Evolutionary conservation across 2,329 filamentous ascomycete genomes (phyloP), one percentile per base, ranked within the genome.

Genomic region (Dothistroma septosporum): DNA sequence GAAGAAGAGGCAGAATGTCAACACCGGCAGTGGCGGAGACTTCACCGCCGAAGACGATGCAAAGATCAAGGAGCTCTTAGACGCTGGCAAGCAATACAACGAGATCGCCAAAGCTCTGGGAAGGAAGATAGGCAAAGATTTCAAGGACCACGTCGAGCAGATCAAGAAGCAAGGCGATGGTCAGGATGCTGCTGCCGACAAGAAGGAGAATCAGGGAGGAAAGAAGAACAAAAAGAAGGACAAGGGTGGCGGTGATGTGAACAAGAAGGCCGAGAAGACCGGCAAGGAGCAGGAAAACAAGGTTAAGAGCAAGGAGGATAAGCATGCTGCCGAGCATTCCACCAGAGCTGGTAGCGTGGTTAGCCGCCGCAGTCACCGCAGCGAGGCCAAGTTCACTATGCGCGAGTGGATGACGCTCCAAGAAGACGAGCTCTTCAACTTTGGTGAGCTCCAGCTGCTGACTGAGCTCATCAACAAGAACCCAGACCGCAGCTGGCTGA

Each of bases 381-480:
- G 57, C 37, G 69, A 70, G 19, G 64, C 66, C 22, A 64, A 67
- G 52, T 72, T 72, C 67, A 73, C 69, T 21, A 64, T 73, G 53
- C 47, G 35, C 53, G 67, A 73, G 52, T 72, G 69, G 70, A 63
- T 64, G 35, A 66, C 65, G 8, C 65, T 75, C 10, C 61, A 69
- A 22, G 71, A 74, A 54, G 74, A 76, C 53, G 67, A 72, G 10
- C 53, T 70, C n/a, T 77, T 76, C 69, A 66, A 56, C 37, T 68
- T 73, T 56, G 66, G 68, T n/a, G 75, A 80, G 50, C 62, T 80
- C 21, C 70, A 74, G 19, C 70, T 84, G 19, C 76, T 76, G 37
- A 70, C 74, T 24, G 73, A 83, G 24, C 70, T 81, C 44, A 71
- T 74, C 56, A 71, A 74, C 50, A 76, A 57, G 68, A 72, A 35